Conservation (phyloP, 225 moss, liverwort and hornwort genomes). For the Bryoerythrophyllum caledonicum region DNA sequence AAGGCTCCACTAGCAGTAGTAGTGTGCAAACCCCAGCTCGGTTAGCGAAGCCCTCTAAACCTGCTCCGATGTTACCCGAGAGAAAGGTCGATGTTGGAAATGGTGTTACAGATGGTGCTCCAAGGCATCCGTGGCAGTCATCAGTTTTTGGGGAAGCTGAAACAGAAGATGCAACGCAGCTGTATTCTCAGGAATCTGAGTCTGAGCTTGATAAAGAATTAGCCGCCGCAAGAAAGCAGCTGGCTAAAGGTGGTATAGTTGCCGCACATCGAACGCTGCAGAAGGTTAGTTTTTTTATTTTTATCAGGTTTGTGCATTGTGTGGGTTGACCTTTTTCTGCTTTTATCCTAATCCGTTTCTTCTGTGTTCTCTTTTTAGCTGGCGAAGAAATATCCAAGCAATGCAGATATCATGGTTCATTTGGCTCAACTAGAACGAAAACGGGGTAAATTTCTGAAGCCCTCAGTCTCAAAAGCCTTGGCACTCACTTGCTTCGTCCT, state of each 20-base stretch:
- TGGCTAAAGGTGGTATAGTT: conserved; percentile 47
- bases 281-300: conserved; percentile 47
- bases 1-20: conserved; percentile 50
- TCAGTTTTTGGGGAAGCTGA: conserved; percentile 26
- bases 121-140: conserved; percentile 30
- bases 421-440: conserved; percentile 79
- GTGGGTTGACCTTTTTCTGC: background rate
- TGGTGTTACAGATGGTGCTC: conserved; percentile 23
- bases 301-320: background rate
- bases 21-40: conserved; percentile 34
- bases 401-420: conserved; percentile 63
- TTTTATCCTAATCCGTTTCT: conserved; percentile 20
- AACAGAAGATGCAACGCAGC: conserved; percentile 29
- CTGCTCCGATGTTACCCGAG: conserved; percentile 19
- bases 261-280: conserved; percentile 45
- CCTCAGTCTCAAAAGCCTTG: background rate
- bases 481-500: conserved; percentile 1
- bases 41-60: conserved; percentile 48
- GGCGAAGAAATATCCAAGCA: conserved; percentile 47
- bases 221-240: conserved; percentile 47
- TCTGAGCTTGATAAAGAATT: conserved; percentile 42
- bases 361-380: conserved; percentile 48
- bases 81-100: conserved; percentile 5
- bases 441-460: conserved; percentile 41
- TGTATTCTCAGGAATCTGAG: conserved; percentile 35